These are phyloP conservation scores for Yamadazyma blattariae DNA, from an alignment of 1,139 yeast genomes.

Conservation along the genomic window DNA sequence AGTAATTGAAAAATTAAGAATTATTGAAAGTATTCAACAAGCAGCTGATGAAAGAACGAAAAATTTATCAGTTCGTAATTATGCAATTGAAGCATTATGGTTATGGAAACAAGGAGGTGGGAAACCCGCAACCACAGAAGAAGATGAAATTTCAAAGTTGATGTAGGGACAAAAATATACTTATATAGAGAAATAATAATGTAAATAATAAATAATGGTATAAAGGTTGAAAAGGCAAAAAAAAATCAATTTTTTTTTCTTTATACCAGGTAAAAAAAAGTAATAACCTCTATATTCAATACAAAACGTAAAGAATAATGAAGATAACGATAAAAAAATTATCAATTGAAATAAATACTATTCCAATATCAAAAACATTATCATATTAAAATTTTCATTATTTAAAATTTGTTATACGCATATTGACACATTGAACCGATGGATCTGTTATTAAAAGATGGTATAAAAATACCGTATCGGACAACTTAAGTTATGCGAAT, in stretches of 20 bases:
- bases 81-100: conserved; percentile 94
- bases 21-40: conserved; percentile 69
- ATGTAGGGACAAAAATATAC: conserved; percentile 3
- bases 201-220: conserved; percentile 4
- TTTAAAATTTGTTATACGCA: conserved; percentile 41
- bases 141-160: conserved; percentile 12
- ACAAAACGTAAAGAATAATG: conserved; percentile 1
- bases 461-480: conserved; percentile 26
- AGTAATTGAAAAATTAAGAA: conserved; percentile 58
- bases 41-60: conserved; percentile 73
- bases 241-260: too few relatives aligned
- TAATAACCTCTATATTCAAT: not conserved
- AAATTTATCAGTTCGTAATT: conserved; percentile 74
- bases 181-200: conserved; percentile 1
- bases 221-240: conserved; percentile 5
- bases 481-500: conserved; percentile 51
- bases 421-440: conserved; percentile 53
- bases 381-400: too few relatives aligned
- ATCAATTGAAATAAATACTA: conserved; percentile 1
- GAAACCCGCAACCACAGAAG: conserved; percentile 18
- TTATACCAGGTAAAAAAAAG: conserved; percentile 1
- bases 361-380: not conserved
- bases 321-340: conserved; percentile 1
- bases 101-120: conserved; percentile 85
- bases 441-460: conserved; percentile 17